Base-by-base conservation (phyloP, 1,284 basidiomycete species). In the Trichosporon sp. region DNA sequence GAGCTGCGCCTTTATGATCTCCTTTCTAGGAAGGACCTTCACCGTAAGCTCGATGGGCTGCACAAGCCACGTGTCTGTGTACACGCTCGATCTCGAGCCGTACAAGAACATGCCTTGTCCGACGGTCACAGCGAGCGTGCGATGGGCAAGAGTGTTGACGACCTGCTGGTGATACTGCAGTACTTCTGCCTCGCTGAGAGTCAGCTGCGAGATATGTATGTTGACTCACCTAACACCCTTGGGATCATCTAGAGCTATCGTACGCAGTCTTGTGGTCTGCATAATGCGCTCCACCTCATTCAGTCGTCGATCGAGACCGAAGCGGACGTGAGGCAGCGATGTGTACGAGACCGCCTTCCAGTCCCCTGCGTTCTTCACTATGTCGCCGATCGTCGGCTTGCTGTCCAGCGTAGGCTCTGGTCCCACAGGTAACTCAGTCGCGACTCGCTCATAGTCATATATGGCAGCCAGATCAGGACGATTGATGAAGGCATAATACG, bases 101-200 rank as follows among this genome's bases (percentile, higher is more conserved):
- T 90, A 95, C 1, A 88, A 90, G 76, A 92, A 93, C 72, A 95
- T 88, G 0, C 90, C 92, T 66, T 91, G 85, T 3, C 94, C 94
- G 66, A 92, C 86, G 0, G 92, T 88, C 36, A 95, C 82, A 1
- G 93, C 88, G 31, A 95, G 83, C 0, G 92, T 96, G 56, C 93
- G 85, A 73, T 92, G 89, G 16, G 90, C 88, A 33, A 95, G 86
- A 23, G 88, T 86, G 49, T 89, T 80, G 4, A 90, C 89, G 65
- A 91, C 86, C 59, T 84, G 84, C 71, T 95, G 90, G 52, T 94
- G 89, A 70, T 92, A 90, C 6, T 70, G 61, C 10, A 69, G 64
- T 4, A 79, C 64, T 19, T 77, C 76, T n/a, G 67, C 62, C 14
- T 76, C 75, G 31, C 71, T 75, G 56, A 2, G 21, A 3, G 31